Base-by-base conservation (phyloP, 768 basidiomycete species). In the Lentinula detonsa region DNA sequence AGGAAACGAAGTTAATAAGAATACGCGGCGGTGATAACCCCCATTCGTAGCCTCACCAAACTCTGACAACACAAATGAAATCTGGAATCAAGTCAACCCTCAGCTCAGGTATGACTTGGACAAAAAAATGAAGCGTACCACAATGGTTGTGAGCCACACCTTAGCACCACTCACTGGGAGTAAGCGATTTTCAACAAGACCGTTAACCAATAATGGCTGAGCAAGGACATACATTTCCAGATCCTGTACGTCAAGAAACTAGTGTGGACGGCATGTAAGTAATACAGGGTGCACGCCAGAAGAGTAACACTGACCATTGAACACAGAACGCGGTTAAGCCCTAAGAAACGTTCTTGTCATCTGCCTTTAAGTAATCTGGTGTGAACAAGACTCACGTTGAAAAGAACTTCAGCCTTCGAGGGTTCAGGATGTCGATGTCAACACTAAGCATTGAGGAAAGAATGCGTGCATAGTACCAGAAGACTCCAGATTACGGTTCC, bases 261-360 rank as follows among this genome's bases (percentile, higher is more conserved):
- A 43, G 1, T 16, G 33, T 31, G 28, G 13, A 37, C 57, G 34
- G 37, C 21, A 21, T 45, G 64, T 61, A 11, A 33, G 23, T 42
- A 18, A 28, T 52, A 60, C 28, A 42, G 16, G 51, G 23, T 58
- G 53, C 18, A 54, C 6, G 8, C 46, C 21, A 13, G 8, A 60
- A n/a, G 52, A 59, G 52, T 48, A 6, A 2, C 13, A 16, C 62
- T 52, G 61, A 78, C 76, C 76, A 75, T 71, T 84, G 82, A 9
- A 83, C 81, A 50, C 81, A 64, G 54, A 84, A 63, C 33, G 77
- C 78, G 2, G 77, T 81, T n/a, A 81, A 66, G 34, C 75, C 78
- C 77, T 78, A 59, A 11, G 60, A 54, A 45, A 28, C 45, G 33
- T 43, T 31, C 31, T 40, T 57, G 34, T 60, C 46, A 28, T 61